Conservation (phyloP, 2,329 filamentous ascomycete genomes). For the Pyricularia grisea region DNA sequence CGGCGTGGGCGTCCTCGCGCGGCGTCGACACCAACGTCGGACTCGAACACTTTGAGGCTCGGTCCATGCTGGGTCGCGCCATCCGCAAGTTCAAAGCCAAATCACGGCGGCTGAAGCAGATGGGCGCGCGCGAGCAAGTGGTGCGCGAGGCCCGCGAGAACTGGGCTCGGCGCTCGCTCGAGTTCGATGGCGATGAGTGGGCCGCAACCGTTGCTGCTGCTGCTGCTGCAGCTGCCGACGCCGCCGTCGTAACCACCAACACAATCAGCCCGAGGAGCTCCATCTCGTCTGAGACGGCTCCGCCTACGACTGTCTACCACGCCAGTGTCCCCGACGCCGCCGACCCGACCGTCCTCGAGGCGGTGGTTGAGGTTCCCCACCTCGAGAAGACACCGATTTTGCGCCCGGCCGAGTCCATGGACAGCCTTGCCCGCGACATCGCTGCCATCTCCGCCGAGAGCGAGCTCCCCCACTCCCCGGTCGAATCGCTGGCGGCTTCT, state of each 20-base stretch:
- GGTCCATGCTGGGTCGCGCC: conserved; percentile 2
- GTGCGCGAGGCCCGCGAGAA: conserved; percentile 5
- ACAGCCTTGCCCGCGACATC: not conserved
- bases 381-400: not conserved
- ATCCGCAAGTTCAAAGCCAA: conserved; percentile 3
- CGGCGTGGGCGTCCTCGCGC: conserved; percentile 2
- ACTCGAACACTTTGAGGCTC: conserved; percentile 4
- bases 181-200: not conserved
- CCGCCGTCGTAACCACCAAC: too few relatives aligned
- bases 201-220: not conserved
- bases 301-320: not conserved
- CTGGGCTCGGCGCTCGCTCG: conserved; percentile 3
- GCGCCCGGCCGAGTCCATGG: not conserved
- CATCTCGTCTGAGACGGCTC: not conserved
- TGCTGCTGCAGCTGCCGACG: too few relatives aligned
- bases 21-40: conserved; percentile 5
- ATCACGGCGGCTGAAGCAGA: not conserved
- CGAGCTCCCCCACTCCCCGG: not conserved
- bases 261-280: not conserved
- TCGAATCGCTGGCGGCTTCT: not conserved
- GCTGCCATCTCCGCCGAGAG: not conserved
- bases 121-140: conserved; percentile 1
- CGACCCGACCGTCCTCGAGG: not conserved
- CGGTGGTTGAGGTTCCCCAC: not conserved
- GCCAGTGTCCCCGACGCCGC: not conserved